Conservation (phyloP, 163 green algal species). For the Prototheca wickerhamii region DNA sequence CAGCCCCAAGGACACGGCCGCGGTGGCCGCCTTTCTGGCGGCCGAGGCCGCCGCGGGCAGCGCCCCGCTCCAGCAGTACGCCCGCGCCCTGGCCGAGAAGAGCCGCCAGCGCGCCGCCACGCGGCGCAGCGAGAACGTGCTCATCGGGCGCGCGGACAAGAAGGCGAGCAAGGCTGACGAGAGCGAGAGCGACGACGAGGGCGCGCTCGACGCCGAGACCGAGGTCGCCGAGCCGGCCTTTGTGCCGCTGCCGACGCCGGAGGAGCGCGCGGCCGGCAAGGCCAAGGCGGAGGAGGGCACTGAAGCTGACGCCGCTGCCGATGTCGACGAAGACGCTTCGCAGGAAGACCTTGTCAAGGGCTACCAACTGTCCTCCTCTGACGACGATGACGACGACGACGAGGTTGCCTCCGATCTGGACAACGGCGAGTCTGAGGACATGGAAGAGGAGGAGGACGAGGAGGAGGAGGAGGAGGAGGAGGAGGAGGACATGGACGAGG, state of each 20-base stretch:
- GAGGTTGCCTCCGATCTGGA: constrained; percentile 2
- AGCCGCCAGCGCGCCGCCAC: constrained; percentile 24
- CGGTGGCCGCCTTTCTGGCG: constrained; percentile 53
- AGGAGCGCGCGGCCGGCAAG: background rate
- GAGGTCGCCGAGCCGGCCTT: too few relatives aligned
- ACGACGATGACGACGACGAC: constrained; percentile 8
- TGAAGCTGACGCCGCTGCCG: background rate
- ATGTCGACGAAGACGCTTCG: background rate
- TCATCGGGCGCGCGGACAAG: background rate
- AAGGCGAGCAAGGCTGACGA: background rate
- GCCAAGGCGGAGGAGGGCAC: background rate
- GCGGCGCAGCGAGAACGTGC: constrained; percentile 19
- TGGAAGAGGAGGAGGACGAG: constrained; percentile 9
- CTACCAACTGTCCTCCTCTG: too few relatives aligned
- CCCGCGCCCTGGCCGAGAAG: constrained; percentile 22
- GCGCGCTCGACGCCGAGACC: too few relatives aligned
- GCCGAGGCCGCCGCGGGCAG: constrained; percentile 20
- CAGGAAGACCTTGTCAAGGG: too few relatives aligned
- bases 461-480: constrained; percentile 6
- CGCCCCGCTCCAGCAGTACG: constrained; percentile 45
- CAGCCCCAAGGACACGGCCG: constrained; percentile 66
- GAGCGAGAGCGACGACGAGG: constrained; percentile 14
- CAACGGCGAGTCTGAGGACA: constrained; percentile 4
- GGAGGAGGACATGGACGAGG: constrained; percentile 1
- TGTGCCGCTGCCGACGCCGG: too few relatives aligned